Evolutionary conservation across 2,329 filamentous ascomycete species (phyloP), one percentile per base, ranked within the genome.

Genomic region (Lachnellula cervina): DNA sequence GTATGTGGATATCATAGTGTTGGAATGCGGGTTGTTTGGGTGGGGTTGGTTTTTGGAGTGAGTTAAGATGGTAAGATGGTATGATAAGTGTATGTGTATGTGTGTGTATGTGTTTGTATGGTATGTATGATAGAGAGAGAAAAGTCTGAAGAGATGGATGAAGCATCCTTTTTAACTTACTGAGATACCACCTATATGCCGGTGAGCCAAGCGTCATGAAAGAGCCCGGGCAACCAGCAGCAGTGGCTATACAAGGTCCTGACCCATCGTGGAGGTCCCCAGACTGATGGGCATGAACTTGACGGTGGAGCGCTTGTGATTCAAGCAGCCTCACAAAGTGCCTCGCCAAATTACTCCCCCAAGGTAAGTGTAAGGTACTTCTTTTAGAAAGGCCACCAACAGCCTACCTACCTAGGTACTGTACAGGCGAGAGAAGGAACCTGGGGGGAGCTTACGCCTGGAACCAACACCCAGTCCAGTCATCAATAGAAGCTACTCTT

Each of bases 221-320:
- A 51, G 35, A 51, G 40, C 16, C n/a, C 49, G 49, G 49, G 49
- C 49, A 44, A 19, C 21, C 17, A 43, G 19, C 34, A 42, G 17
- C 21, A 21, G 49, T 50, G 49, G 49, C 49, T 51, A 51, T 44
- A 51, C 49, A 17, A 44, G 23, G 49, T 23, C 35, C 13, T 35
- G 47, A 49, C 47, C 47, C 19, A 35, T 13, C 14, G 34, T 32
- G 25, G 38, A 34, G 35, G 35, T 42, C 35, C 35, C 35, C 14
- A 14, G 17, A 28, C 32, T 51, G 37, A 35, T 13, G 28, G 37
- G 42, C 19, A 23, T 14, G 23, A 44, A 32, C 23, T 25, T 28
- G 32, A 25, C 25, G 17, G 17, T 51, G 42, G n/a, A 43, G 37
- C 49, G 19, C 28, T 40, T 19, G 28, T 49, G 32, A 19, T 14